Conservation (phyloP, 257 asterid species). For the Capsicum pubescens region DNA sequence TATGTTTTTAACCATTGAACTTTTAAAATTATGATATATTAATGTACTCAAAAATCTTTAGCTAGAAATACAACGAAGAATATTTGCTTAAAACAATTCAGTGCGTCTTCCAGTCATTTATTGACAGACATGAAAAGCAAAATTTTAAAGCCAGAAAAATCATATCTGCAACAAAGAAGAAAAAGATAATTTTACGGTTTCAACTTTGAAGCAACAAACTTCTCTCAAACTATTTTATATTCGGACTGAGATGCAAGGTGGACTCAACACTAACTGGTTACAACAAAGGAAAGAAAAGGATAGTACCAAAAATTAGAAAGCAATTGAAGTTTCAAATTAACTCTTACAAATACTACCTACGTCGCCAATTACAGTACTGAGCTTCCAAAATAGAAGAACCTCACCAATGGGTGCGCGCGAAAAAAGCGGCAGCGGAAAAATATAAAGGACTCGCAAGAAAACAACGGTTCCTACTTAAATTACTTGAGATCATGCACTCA, state of each 20-base stretch:
- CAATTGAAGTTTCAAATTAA: neutral
- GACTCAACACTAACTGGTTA: neutral
- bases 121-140: neutral
- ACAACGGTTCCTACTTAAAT: neutral
- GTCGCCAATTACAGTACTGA: neutral
- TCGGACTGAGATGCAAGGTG: neutral
- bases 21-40: neutral
- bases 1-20: too few species aligned
- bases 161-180: neutral
- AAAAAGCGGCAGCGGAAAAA: neutral
- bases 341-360: neutral
- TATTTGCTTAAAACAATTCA: neutral
- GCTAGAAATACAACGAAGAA: neutral
- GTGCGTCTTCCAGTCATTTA: neutral
- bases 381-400: neutral
- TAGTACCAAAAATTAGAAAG: neutral
- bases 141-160: neutral
- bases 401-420: neutral
- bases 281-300: neutral
- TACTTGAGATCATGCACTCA: constrained; percentile 29
- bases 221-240: neutral
- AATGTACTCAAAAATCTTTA: neutral
- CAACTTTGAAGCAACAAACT: neutral
- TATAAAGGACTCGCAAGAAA: neutral
- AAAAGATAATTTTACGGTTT: neutral